These are phyloP conservation scores for Senna tora DNA, from an alignment of 306 rosid genomes.

Conservation along the genomic window DNA sequence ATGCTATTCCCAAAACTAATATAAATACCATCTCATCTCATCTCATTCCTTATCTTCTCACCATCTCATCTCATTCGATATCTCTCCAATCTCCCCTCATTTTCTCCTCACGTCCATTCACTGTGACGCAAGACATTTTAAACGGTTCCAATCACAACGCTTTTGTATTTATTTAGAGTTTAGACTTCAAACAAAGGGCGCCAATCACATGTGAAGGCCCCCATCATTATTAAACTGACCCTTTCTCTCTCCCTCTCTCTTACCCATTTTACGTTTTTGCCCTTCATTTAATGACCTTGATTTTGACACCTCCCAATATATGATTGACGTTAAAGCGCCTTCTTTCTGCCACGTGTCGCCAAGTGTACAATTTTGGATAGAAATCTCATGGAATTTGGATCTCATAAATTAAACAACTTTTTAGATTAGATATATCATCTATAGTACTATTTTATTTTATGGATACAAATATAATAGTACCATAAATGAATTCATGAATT, in stretches of 20 bases:
- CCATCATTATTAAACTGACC: conserved; percentile 33
- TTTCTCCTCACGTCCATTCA: conserved; percentile 66
- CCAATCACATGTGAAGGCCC: conserved; percentile 47
- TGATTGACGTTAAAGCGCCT: conserved; percentile 23
- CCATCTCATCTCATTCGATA: no score
- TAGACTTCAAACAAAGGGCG: conserved; percentile 24
- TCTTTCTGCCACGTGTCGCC: conserved; percentile 37
- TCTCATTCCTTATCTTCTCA: no score
- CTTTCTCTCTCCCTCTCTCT: neutral
- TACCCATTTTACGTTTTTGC: neutral
- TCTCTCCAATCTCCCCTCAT: conserved; percentile 7
- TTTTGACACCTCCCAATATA: neutral
- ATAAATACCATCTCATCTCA: no score
- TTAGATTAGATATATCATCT: no score
- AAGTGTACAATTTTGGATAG: no score
- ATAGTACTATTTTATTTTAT: no score
- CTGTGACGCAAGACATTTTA: conserved; percentile 66
- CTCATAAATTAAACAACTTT: no score
- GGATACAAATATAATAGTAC: no score
- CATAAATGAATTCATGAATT: no score
- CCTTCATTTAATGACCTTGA: neutral
- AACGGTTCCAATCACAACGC: conserved; percentile 69
- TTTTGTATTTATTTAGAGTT: conserved; percentile 62
- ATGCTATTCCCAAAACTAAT: no score
- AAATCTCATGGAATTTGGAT: no score